Evolutionary conservation across 176 grass and related monocot genomes (phyloP), one percentile per base, ranked within the genome.

Genomic region (Tuctoria greenei): DNA sequence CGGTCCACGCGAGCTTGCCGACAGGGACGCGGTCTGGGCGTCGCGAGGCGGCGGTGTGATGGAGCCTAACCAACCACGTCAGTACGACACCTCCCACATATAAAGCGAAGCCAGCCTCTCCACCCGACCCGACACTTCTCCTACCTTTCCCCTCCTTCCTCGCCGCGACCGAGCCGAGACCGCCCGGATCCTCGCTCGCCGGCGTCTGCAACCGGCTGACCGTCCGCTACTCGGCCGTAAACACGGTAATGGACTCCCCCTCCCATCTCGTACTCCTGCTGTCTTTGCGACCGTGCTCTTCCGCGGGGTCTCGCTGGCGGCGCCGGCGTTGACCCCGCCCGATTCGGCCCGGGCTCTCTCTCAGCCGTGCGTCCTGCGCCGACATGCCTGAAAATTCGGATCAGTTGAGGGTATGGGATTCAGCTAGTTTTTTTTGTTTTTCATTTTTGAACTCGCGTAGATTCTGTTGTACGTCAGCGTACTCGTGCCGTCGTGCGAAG

Each of bases 1-100:
- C 42, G 72, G 72, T 77, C 26, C 77, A 72, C 60, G 40, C 17
- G 20, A 34, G 25, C 34, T 58, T 34, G 63, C 41, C 56, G 64
- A 58, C 58, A 7, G 0, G 7, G n/a, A 37, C 43, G 24, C 8
- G 14, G 15, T 3, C 13, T 7, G 36, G 52, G 2, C n/a, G 37
- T 41, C 54, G 44, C 49, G 64, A 61, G 12, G 60, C 35, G 40
- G 24, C 7, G 9, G 39, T 5, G 15, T 5, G 15, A 28, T 28
- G 36, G 31, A 31, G 31, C 79, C 79, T 86, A 83, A 69, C 83
- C 79, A 65, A 39, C 83, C 88, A 86, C 74, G 79, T 86, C 88
- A 82, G 42, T 83, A 90, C 54, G 87, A 86, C 88, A 86, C 57
- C n/a, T 18, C 31, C 31, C 37, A 74, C 8, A 55, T 79, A 78